Conservation (phyloP, 305 asterid species). For the Fraxinus latifolia region DNA sequence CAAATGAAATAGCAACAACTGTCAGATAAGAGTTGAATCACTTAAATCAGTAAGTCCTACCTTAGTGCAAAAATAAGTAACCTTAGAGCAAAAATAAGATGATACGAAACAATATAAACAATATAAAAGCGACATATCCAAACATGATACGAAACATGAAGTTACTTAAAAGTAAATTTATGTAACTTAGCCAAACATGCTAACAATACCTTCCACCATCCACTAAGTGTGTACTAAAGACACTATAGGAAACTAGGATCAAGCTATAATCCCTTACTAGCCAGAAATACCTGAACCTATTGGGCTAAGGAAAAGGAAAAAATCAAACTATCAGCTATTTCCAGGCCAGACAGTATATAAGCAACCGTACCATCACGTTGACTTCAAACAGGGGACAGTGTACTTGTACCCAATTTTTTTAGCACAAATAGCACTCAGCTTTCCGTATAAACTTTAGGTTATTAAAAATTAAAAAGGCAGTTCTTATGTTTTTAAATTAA, state of each 20-base stretch:
- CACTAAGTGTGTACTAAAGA: slow-evolving; percentile 3
- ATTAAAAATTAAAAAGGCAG: background rate
- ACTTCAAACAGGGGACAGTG: background rate
- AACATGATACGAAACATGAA: background rate
- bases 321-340: background rate
- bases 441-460: background rate
- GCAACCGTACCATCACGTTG: background rate
- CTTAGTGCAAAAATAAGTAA: background rate
- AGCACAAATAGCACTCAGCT: background rate
- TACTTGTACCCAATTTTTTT: background rate
- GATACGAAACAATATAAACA: background rate
- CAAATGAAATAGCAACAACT: slow-evolving; percentile 22
- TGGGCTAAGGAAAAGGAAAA: background rate
- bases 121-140: background rate
- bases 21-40: slow-evolving; percentile 9
- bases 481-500: background rate
- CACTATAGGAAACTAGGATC: background rate
- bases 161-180: background rate
- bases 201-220: background rate
- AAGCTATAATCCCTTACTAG: background rate
- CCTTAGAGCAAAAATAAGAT: background rate
- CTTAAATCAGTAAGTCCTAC: background rate
- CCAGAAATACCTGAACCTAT: background rate
- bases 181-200: background rate
- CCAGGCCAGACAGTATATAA: background rate